Evolutionary conservation across 176 grass and related monocot genomes (phyloP), one percentile per base, ranked within the genome.

Genomic region (Raddia distichophylla): DNA sequence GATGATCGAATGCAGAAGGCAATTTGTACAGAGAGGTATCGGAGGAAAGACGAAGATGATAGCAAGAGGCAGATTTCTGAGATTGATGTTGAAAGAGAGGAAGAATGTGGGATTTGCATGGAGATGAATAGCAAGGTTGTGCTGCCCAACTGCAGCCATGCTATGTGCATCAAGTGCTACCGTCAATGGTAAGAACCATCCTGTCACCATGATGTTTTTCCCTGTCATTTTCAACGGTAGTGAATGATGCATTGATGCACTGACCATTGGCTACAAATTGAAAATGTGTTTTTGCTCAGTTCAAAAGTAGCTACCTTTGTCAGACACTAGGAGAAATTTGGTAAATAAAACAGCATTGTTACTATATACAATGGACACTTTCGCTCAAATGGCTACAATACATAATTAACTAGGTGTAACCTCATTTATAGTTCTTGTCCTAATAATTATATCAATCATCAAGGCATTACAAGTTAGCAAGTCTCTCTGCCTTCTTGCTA

Each of bases 51-150:
- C 2, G 83, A 94, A 19, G 87, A 92, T 32, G 68, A 83, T 6
- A 76, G 22, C 69, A 91, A 48, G 63, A 88, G 81, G 78, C 80
- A 44, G 6, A 64, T 94, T 48, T 87, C 86, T 7, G 91, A 94
- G 83, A 85, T 92, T 22, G 95, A 94, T 80, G 78, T 66, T 1
- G 95, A 98, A 61, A 89, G 92, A 16, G 95, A 93, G 19, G 95
- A 98, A 44, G 95, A 98, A 64, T 98, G 92, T 78, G 92, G 92
- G 19, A 98, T 98, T 49, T 98, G 95, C 92, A 94, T 98, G 95
- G 95, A 98, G 86, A 67, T 80, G 44, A 93, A 92, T 50, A 81
- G 86, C 88, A 98, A 87, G 87, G 86, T 98, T 52, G 95, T 97
- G 58, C 82, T 97, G 14, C 92, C 95, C 34, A 91, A 87, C 77